Percentiles rank a stretch among this genome's conserved stretches.
Conservation (phyloP, 805 yeast genomes). For the Candida bentonensis region DNA sequence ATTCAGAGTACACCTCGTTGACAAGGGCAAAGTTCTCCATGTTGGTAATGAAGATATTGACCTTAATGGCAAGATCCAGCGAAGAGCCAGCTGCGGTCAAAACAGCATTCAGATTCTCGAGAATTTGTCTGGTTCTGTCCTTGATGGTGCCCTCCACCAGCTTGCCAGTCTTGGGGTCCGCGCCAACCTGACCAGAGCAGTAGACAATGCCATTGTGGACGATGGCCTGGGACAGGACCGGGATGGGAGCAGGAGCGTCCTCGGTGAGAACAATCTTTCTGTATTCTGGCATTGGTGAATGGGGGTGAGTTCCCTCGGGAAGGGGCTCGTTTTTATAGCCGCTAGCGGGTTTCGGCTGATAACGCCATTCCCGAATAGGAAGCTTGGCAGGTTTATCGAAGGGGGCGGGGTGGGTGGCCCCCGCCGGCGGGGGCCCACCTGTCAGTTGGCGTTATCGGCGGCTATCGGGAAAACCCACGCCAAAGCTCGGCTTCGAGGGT, state of each 20-base stretch:
- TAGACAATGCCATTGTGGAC: constrained; percentile 60
- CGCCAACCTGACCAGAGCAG: constrained; percentile 60
- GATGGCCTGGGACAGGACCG: constrained; percentile 78
- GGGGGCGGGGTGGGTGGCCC: too few relatives aligned
- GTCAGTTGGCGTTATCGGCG: too few relatives aligned
- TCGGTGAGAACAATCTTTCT: constrained; percentile 34
- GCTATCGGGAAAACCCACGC: too few relatives aligned
- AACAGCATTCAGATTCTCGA: constrained; percentile 36
- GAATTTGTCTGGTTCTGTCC: constrained; percentile 26
- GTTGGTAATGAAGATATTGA: constrained; percentile 81
- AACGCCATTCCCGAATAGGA: too few relatives aligned
- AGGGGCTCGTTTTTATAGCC: too few relatives aligned
- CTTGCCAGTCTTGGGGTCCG: constrained; percentile 19
- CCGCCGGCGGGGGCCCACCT: too few relatives aligned
- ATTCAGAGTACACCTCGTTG: constrained; percentile 63
- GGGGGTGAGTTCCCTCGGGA: constrained; percentile 51
- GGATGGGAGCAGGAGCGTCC: constrained; percentile 81
- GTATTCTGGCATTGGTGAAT: constrained; percentile 53
- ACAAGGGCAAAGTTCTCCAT: constrained; percentile 75
- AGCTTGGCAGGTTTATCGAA: too few relatives aligned
- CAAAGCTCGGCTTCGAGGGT: too few relatives aligned
- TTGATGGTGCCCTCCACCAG: constrained; percentile 43
- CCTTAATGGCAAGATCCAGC: constrained; percentile 72
- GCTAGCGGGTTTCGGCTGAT: too few relatives aligned
- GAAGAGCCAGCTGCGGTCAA: constrained; percentile 77